phyloP scores from a whole-genome alignment of 768 basidiomycete genomes.

The Dictyophora rubrovolvata region DNA sequence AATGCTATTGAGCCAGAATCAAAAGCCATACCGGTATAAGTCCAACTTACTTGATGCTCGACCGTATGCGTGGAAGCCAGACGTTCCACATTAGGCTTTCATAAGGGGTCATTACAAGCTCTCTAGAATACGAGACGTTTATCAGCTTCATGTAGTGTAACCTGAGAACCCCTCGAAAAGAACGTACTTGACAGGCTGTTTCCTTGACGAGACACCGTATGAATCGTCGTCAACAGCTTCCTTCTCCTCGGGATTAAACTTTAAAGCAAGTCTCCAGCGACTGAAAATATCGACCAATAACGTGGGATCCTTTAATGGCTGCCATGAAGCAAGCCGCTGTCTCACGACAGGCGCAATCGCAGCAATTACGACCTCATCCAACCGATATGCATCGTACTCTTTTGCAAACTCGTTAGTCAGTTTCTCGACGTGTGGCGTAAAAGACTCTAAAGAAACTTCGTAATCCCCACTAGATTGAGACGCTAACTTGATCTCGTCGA shows the following conservation, averaged over 20 bases:
- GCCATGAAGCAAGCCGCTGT: conserved; percentile 66
- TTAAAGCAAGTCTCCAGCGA: conserved; percentile 59
- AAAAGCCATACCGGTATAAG: neutral
- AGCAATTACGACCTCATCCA: conserved; percentile 91
- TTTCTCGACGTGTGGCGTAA: conserved; percentile 61
- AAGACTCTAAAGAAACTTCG: conserved; percentile 62
- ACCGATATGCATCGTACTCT: conserved; percentile 68
- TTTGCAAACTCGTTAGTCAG: conserved; percentile 56
- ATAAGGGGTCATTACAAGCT: conserved; percentile 82
- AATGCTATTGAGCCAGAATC: neutral
- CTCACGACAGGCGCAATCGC: conserved; percentile 78
- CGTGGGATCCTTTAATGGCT: conserved; percentile 71
- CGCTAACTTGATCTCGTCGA: conserved; percentile 57
- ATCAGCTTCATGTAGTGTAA: neutral
- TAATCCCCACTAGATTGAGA: conserved; percentile 50
- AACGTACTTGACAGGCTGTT: conserved; percentile 29
- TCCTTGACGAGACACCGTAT: conserved; percentile 37
- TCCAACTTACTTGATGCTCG: conserved; percentile 59
- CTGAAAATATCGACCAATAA: conserved; percentile 55
- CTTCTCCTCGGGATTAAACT: conserved; percentile 38
- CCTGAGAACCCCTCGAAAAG: neutral
- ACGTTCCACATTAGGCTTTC: conserved; percentile 90
- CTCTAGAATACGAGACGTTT: conserved; percentile 23
- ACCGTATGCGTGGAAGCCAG: conserved; percentile 93
- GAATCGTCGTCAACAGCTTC: conserved; percentile 40